phyloP scores from a whole-genome alignment of 805 yeast species.

The Pichia pseudocactophila region DNA sequence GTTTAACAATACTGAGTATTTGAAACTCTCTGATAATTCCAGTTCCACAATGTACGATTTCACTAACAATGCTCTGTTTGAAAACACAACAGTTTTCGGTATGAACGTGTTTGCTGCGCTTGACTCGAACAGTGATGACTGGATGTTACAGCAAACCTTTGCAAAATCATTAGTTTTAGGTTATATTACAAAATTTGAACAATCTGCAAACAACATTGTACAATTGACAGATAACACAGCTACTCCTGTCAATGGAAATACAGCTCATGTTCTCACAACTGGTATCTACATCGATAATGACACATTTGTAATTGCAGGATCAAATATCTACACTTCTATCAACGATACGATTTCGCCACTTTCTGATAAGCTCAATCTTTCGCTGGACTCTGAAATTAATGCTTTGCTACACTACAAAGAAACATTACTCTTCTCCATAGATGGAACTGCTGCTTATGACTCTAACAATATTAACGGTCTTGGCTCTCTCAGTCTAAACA shows the following conservation, averaged over 20 bases:
- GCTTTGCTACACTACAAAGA: slow-evolving; percentile 30
- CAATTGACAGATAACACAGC: slow-evolving; percentile 6
- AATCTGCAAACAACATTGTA: slow-evolving; percentile 13
- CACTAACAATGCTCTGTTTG: slow-evolving; percentile 29
- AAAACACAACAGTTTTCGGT: slow-evolving; percentile 18
- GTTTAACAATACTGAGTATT: slow-evolving; percentile 32
- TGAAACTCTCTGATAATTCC: slow-evolving; percentile 28
- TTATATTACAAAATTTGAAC: slow-evolving; percentile 15
- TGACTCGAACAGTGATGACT: not conserved
- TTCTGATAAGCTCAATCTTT: slow-evolving; percentile 12
- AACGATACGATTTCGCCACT: slow-evolving; percentile 2
- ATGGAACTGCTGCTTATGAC: slow-evolving; percentile 27
- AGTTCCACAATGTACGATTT: slow-evolving; percentile 34
- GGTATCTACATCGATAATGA: slow-evolving; percentile 42
- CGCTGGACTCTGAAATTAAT: slow-evolving; percentile 16
- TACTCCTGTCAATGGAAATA: not conserved
- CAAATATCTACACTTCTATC: slow-evolving; percentile 10
- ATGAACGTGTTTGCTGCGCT: slow-evolving; percentile 27
- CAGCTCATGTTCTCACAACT: slow-evolving; percentile 7
- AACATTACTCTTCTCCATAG: slow-evolving; percentile 38
- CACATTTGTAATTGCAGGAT: slow-evolving; percentile 53
- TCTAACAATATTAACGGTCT: slow-evolving; percentile 33
- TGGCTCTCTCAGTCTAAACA: slow-evolving; percentile 41
- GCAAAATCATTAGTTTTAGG: slow-evolving; percentile 15
- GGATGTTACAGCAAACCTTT: not conserved